Evolutionary conservation across 108 stramenopile genomes (phyloP).

Genomic region (Licmophora abbreviata): DNA sequence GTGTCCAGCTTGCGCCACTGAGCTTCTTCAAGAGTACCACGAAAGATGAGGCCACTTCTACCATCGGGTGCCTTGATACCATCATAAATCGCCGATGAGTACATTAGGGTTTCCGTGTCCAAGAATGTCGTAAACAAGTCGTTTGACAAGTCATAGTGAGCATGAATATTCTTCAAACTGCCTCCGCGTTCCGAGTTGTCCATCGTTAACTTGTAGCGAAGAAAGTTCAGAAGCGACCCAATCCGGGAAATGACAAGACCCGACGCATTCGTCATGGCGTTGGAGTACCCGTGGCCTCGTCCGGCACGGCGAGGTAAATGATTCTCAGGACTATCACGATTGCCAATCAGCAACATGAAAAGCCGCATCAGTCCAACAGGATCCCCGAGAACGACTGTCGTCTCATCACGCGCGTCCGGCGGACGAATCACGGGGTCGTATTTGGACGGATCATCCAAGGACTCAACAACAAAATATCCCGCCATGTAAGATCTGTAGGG

Average conservation of each 20-base stretch:
- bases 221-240: conserved; percentile 76
- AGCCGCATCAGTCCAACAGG: conserved; percentile 72
- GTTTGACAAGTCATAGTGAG: conserved; percentile 95
- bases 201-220: conserved; percentile 84
- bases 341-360: conserved; percentile 80
- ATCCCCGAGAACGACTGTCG: conserved; percentile 59
- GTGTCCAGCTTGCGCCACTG: conserved; percentile 94
- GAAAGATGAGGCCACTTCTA: conserved; percentile 24
- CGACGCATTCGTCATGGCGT: conserved; percentile 59
- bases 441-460: conserved; percentile 35
- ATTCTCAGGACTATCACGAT: conserved; percentile 48
- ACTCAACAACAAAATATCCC: conserved; percentile 80
- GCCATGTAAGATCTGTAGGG: conserved; percentile 85
- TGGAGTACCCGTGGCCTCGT: conserved; percentile 41
- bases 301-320: conserved; percentile 37
- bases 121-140: conserved; percentile 87
- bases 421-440: conserved; percentile 52
- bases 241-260: conserved; percentile 76
- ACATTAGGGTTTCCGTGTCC: conserved; percentile 86
- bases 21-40: conserved; percentile 82
- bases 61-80: conserved; percentile 36
- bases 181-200: conserved; percentile 89
- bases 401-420: conserved; percentile 31
- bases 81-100: conserved; percentile 89
- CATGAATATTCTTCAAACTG: conserved; percentile 84